A percentile compares a stretch with the other conserved stretches of the same genome.
Evolutionary conservation across 179 eudicot species (phyloP).

Genomic region (Beta lomatogona): DNA sequence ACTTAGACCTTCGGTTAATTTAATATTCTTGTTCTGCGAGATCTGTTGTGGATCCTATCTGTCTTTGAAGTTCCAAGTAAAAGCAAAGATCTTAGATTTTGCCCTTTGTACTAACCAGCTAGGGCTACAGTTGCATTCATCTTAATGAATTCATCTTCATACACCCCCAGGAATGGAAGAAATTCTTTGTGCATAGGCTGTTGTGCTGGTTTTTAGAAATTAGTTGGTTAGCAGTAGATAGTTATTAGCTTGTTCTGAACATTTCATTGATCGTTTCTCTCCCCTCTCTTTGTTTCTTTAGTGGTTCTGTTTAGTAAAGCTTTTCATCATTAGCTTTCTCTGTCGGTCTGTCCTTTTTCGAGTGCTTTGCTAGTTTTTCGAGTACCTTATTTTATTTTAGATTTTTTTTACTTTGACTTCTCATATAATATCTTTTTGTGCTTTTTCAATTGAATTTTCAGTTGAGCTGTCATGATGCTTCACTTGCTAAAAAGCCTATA

Average conservation of each 20-base stretch:
- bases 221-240: no score
- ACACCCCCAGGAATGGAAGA: neutral
- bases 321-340: neutral
- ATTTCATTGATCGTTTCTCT: neutral
- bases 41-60: no score
- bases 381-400: neutral
- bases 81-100: neutral
- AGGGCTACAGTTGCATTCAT: neutral
- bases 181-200: neutral
- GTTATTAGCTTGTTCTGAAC: neutral
- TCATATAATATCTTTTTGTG: neutral
- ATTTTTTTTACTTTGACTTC: neutral
- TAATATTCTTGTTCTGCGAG: neutral
- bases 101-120: neutral
- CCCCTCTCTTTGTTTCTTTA: slow-evolving; percentile 5
- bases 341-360: neutral
- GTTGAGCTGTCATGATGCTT: slow-evolving; percentile 98
- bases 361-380: neutral
- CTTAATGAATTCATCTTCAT: neutral
- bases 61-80: neutral
- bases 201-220: no score
- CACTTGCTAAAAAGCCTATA: slow-evolving; percentile 98
- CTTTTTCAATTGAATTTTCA: slow-evolving; percentile 33
- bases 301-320: neutral
- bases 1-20: neutral